phyloP scores from a whole-genome alignment of 2,329 filamentous ascomycete species.

The Decorospora gaudefroyi region DNA sequence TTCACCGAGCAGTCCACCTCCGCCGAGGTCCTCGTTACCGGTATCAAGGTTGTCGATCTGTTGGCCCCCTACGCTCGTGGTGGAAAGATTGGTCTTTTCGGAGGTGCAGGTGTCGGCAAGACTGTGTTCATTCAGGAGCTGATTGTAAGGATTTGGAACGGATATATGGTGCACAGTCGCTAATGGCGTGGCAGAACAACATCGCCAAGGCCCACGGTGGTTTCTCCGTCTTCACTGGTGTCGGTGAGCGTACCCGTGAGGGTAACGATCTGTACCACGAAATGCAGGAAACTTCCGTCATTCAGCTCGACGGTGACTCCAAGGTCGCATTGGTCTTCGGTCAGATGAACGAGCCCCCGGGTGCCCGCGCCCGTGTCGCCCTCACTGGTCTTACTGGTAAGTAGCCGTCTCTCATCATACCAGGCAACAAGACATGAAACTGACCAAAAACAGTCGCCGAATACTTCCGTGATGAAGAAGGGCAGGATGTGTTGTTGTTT shows the following conservation, averaged over 20 bases:
- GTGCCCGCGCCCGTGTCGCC: slow-evolving; percentile 99
- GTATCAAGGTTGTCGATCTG: slow-evolving; percentile 99
- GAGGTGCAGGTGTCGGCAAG: slow-evolving; percentile 99
- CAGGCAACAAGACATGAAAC: no score
- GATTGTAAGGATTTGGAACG: slow-evolving; percentile 67
- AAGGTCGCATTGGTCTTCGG: slow-evolving; percentile 99
- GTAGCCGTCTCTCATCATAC: no score
- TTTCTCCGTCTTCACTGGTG: slow-evolving; percentile 99
- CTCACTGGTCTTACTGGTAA: slow-evolving; percentile 70
- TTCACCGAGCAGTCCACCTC: slow-evolving; percentile 96
- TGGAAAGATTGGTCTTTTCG: slow-evolving; percentile 99
- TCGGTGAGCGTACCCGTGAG: slow-evolving; percentile 99
- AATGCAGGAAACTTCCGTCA: slow-evolving; percentile 99
- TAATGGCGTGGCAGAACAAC: slow-evolving; percentile 74
- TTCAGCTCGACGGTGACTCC: slow-evolving; percentile 98
- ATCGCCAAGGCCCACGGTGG: slow-evolving; percentile 99
- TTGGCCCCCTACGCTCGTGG: slow-evolving; percentile 99
- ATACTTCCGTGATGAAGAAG: slow-evolving; percentile 79
- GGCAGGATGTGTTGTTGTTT: slow-evolving; percentile 98
- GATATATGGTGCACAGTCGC: slow-evolving; percentile 1
- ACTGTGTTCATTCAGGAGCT: slow-evolving; percentile 99
- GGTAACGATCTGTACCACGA: slow-evolving; percentile 99
- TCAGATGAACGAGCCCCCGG: slow-evolving; percentile 99
- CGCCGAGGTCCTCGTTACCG: slow-evolving; percentile 95
- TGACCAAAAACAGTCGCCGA: slow-evolving; percentile 68